Evolutionary conservation across 306 rosid species (phyloP).

Genomic region (Cyamopsis tetragonoloba): DNA sequence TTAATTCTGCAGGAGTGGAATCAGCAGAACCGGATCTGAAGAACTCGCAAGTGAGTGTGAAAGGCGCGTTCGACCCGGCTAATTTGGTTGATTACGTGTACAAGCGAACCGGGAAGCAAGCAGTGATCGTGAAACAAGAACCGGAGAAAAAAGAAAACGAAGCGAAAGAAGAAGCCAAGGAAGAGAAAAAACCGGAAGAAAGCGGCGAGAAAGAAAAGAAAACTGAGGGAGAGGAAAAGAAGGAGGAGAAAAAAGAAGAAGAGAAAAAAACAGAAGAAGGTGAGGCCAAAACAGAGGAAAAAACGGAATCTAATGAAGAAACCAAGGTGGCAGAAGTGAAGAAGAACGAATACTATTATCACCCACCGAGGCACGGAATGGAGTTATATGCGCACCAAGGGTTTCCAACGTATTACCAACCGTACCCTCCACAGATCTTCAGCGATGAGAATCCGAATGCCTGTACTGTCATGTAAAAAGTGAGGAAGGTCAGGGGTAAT

Average conservation of each 20-base stretch:
- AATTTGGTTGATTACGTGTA: conserved; percentile 52
- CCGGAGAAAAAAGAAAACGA: conserved; percentile 38
- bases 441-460: conserved; percentile 91
- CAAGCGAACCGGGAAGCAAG: conserved; percentile 67
- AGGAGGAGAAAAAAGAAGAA: conserved; percentile 8
- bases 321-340: conserved; percentile 43
- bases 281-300: neutral
- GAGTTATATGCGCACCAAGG: conserved; percentile 40
- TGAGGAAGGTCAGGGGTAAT: neutral
- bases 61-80: conserved; percentile 63
- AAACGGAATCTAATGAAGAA: conserved; percentile 29
- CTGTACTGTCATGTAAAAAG: conserved; percentile 46
- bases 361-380: conserved; percentile 44
- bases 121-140: conserved; percentile 59
- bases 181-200: no score
- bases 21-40: conserved; percentile 72
- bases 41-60: conserved; percentile 63
- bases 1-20: conserved; percentile 63
- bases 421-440: conserved; percentile 66
- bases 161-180: conserved; percentile 26
- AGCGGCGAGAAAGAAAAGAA: conserved; percentile 40
- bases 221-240: conserved; percentile 16
- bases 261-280: conserved; percentile 7
- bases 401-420: neutral
- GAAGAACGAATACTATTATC: conserved; percentile 34